These are phyloP conservation scores for Penicillium egyptiacum DNA, from an alignment of 495 filamentous ascomycete genomes.

Conservation along the genomic window DNA sequence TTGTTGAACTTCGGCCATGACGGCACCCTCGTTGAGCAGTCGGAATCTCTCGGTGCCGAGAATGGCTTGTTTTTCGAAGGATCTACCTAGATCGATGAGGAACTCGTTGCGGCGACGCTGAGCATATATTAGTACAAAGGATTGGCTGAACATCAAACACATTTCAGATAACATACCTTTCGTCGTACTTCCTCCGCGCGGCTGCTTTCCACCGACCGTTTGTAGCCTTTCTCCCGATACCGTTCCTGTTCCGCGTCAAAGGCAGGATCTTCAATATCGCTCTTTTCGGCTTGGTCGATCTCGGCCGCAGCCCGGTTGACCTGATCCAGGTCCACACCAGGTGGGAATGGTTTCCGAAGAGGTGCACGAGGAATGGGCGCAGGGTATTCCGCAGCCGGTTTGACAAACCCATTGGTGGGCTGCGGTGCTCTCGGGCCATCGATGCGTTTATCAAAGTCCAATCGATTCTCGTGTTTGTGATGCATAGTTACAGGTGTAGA, in stretches of 20 bases:
- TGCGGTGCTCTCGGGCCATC: constrained; percentile 12
- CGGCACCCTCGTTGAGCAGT: constrained; percentile 60
- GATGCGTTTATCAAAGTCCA: constrained; percentile 23
- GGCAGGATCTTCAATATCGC: constrained; percentile 63
- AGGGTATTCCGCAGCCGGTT: constrained; percentile 12
- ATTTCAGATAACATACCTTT: constrained; percentile 42
- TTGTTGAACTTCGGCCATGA: constrained; percentile 80
- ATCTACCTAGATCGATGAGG: constrained; percentile 48
- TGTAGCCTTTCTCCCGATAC: constrained; percentile 54
- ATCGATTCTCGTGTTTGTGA: constrained; percentile 36
- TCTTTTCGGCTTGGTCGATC: constrained; percentile 65
- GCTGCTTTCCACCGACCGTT: constrained; percentile 62
- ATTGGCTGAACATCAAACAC: constrained; percentile 17
- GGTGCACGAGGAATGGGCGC: constrained; percentile 11
- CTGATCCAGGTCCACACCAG: constrained; percentile 58
- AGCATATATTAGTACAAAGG: constrained; percentile 20
- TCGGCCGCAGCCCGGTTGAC: constrained; percentile 62
- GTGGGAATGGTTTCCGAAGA: constrained; percentile 25
- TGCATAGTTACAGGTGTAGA: constrained; percentile 26
- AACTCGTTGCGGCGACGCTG: constrained; percentile 58
- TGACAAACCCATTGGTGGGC: constrained; percentile 22
- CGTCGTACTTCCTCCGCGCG: constrained; percentile 56
- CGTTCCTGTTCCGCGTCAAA: constrained; percentile 58
- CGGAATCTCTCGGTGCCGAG: constrained; percentile 56
- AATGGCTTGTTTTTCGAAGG: constrained; percentile 55